A percentile compares a stretch with the other conserved stretches of the same genome.
Conservation (phyloP, 108 stramenopile genomes). For the Skeletonema marinoi region DNA sequence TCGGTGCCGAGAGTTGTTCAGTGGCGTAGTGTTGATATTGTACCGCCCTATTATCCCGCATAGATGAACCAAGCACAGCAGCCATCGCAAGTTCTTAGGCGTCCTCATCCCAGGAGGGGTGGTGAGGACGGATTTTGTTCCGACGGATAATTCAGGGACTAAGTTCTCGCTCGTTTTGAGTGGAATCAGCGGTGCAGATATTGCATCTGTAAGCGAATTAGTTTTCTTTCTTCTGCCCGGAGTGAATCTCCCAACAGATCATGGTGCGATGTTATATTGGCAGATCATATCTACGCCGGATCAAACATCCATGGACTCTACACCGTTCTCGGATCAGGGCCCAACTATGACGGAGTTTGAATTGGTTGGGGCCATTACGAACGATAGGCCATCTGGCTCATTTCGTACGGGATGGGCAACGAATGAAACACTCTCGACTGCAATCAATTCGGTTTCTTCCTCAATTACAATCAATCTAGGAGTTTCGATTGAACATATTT, state of each 20-base stretch:
- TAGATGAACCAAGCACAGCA: conserved; percentile 27
- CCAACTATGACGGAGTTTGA: conserved; percentile 70
- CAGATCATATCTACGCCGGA: conserved; percentile 47
- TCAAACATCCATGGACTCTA: conserved; percentile 21
- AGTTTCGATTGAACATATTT: conserved; percentile 74
- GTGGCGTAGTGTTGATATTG: too few species aligned
- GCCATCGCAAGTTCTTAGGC: conserved; percentile 58
- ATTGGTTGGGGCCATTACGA: conserved; percentile 69
- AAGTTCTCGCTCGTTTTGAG: conserved; percentile 65
- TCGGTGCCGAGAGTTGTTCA: too few species aligned
- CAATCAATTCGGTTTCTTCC: conserved; percentile 27
- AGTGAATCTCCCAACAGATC: conserved; percentile 57
- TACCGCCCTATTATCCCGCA: neutral
- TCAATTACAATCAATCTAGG: conserved; percentile 64
- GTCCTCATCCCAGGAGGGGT: conserved; percentile 67
- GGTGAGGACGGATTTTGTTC: conserved; percentile 75
- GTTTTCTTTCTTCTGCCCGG: conserved; percentile 73
- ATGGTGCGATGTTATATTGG: conserved; percentile 81
- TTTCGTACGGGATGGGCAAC: conserved; percentile 84
- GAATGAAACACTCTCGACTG: conserved; percentile 60
- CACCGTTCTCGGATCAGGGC: conserved; percentile 11
- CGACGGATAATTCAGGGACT: conserved; percentile 61
- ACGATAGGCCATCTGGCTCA: conserved; percentile 62
- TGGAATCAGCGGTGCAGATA: conserved; percentile 60
- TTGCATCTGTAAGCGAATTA: conserved; percentile 68